Evolutionary conservation across 495 filamentous ascomycete species (phyloP).

Genomic region (Staphylotrichum tortipilum): DNA sequence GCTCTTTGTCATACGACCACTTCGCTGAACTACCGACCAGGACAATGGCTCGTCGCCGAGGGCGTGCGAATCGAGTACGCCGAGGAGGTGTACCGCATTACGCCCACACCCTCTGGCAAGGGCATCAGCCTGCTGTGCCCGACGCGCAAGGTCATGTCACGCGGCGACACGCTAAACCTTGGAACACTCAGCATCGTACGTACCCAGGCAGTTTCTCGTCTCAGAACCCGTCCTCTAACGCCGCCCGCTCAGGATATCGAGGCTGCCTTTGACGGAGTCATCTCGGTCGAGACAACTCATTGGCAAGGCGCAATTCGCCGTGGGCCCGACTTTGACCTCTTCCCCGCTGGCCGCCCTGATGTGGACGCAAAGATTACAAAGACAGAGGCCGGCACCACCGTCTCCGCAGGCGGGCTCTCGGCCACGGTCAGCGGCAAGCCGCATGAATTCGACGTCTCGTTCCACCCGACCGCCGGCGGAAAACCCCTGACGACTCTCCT

Average conservation of each 20-base stretch:
- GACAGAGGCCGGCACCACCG: slow-evolving; percentile 40
- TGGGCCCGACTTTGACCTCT: slow-evolving; percentile 57
- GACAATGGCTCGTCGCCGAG: slow-evolving; percentile 39
- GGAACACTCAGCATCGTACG: slow-evolving; percentile 40
- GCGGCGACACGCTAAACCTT: slow-evolving; percentile 52
- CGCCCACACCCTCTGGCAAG: slow-evolving; percentile 25
- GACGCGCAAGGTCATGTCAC: slow-evolving; percentile 34
- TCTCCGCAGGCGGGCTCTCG: slow-evolving; percentile 47
- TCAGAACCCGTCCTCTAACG: slow-evolving; percentile 1
- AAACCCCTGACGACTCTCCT: slow-evolving; percentile 51
- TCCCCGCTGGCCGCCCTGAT: slow-evolving; percentile 41
- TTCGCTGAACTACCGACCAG: no score
- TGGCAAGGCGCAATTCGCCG: slow-evolving; percentile 50
- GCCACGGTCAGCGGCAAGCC: slow-evolving; percentile 43
- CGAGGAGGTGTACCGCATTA: slow-evolving; percentile 45
- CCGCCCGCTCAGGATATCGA: slow-evolving; percentile 40
- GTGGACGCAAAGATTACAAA: slow-evolving; percentile 41
- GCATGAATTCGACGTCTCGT: slow-evolving; percentile 51
- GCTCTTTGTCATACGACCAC: neutral
- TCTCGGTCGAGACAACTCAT: slow-evolving; percentile 56
- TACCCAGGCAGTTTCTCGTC: neutral
- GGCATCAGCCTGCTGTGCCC: slow-evolving; percentile 43
- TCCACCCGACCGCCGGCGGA: slow-evolving; percentile 38
- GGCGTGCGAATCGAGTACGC: slow-evolving; percentile 44
- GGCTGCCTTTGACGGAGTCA: slow-evolving; percentile 50